phyloP scores from a whole-genome alignment of 2,329 filamentous ascomycete genomes.

The Rhynchosporium secalis region DNA sequence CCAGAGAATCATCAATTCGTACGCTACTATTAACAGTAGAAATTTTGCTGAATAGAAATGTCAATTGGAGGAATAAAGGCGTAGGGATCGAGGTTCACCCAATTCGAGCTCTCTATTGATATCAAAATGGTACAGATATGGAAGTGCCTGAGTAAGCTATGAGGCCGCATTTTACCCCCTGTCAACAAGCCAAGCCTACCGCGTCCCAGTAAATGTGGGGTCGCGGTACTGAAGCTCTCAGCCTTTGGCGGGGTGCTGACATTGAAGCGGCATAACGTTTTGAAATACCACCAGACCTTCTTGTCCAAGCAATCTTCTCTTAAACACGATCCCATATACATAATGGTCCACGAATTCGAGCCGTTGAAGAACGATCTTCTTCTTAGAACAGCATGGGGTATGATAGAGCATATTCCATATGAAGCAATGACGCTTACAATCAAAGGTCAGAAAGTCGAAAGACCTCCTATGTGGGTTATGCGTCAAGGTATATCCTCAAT shows the following conservation, averaged over 20 bases:
- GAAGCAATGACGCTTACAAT: conserved; percentile 18
- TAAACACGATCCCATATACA: background rate
- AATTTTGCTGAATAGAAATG: background rate
- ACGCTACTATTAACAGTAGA: background rate
- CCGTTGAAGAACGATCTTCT: conserved; percentile 92
- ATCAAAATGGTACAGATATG: background rate
- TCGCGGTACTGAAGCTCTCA: conserved; percentile 12
- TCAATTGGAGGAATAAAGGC: background rate
- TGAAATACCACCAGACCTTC: background rate
- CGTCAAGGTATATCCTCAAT: conserved; percentile 71
- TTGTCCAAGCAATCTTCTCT: background rate
- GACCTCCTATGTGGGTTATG: conserved; percentile 98
- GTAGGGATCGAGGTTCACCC: background rate
- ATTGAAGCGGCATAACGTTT: conserved; percentile 31
- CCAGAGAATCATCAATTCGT: background rate
- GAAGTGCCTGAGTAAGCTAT: background rate
- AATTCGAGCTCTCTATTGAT: background rate
- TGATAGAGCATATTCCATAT: conserved; percentile 7
- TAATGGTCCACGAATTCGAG: conserved; percentile 71
- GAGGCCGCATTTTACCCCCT: conserved; percentile 7
- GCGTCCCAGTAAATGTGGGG: background rate
- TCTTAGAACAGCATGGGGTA: conserved; percentile 85
- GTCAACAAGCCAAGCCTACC: background rate
- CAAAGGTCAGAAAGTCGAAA: conserved; percentile 83
- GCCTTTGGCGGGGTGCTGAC: conserved; percentile 17